Evolutionary conservation across 2,329 filamentous ascomycete genomes (phyloP).

Genomic region (Penicillium corylophilum): DNA sequence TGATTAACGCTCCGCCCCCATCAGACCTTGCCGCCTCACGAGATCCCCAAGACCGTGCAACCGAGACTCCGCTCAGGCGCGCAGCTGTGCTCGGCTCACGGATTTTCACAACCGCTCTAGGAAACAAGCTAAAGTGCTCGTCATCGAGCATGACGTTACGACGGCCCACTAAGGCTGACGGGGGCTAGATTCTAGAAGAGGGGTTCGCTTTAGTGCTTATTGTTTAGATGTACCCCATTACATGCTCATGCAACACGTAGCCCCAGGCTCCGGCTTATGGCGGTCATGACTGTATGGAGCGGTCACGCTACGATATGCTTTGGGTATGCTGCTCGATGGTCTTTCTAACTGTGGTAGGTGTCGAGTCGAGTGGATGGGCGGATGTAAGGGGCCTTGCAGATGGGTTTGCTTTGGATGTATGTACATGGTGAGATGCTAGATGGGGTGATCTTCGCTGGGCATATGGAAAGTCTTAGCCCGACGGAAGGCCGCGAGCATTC

Average conservation of each 20-base stretch:
- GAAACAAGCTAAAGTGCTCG: neutral
- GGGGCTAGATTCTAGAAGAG: conserved; percentile 12
- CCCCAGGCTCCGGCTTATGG: neutral
- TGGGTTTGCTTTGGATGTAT: neutral
- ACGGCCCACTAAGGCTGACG: conserved; percentile 14
- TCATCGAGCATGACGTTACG: neutral
- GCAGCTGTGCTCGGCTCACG: neutral
- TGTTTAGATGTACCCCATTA: conserved; percentile 3
- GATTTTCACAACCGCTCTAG: neutral
- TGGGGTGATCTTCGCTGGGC: neutral
- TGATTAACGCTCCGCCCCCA: neutral
- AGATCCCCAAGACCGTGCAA: neutral
- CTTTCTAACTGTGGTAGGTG: neutral
- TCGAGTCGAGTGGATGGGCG: neutral
- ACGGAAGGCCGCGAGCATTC: neutral
- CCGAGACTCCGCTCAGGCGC: neutral
- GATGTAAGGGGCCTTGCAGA: conserved; percentile 11
- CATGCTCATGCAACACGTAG: neutral
- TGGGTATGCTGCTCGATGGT: neutral
- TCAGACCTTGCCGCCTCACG: neutral
- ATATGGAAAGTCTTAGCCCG: conserved; percentile 1
- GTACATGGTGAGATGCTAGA: neutral
- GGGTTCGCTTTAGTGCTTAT: conserved; percentile 18
- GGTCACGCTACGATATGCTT: no score
- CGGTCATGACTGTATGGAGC: neutral